phyloP scores from a whole-genome alignment of 257 asterid genomes.

The Coffea eugenioides region DNA sequence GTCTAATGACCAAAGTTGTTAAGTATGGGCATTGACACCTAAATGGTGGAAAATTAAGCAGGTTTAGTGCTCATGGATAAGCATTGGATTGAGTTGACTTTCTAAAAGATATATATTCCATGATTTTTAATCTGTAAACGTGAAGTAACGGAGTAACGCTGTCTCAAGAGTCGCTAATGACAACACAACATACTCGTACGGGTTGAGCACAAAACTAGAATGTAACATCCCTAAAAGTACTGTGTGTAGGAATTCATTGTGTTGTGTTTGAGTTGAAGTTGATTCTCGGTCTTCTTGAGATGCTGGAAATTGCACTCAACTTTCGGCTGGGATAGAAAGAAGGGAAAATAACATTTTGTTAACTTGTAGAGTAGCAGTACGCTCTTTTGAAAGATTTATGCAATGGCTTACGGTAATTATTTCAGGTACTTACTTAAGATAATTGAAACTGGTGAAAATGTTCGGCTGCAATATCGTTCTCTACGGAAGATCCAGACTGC shows the following conservation, averaged over 20 bases:
- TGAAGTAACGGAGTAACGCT: too few relatives aligned
- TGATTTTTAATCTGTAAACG: too few relatives aligned
- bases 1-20: background rate
- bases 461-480: conserved; percentile 88
- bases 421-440: conserved; percentile 77
- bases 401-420: conserved; percentile 7
- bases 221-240: background rate
- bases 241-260: background rate
- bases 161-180: too few relatives aligned
- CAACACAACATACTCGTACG: too few relatives aligned
- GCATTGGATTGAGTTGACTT: background rate
- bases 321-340: background rate
- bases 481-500: conserved; percentile 56
- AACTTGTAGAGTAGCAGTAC: background rate
- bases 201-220: background rate
- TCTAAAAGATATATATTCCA: background rate
- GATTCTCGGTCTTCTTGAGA: background rate
- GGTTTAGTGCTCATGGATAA: background rate
- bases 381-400: background rate
- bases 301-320: background rate
- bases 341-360: background rate
- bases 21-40: background rate
- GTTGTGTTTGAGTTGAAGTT: background rate
- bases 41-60: too few relatives aligned
- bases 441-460: conserved; percentile 78